A percentile compares a stretch with the other conserved stretches of the same genome.
Evolutionary conservation across 2,329 filamentous ascomycete genomes (phyloP).

Genomic region (Ceratocystiopsis minuta): DNA sequence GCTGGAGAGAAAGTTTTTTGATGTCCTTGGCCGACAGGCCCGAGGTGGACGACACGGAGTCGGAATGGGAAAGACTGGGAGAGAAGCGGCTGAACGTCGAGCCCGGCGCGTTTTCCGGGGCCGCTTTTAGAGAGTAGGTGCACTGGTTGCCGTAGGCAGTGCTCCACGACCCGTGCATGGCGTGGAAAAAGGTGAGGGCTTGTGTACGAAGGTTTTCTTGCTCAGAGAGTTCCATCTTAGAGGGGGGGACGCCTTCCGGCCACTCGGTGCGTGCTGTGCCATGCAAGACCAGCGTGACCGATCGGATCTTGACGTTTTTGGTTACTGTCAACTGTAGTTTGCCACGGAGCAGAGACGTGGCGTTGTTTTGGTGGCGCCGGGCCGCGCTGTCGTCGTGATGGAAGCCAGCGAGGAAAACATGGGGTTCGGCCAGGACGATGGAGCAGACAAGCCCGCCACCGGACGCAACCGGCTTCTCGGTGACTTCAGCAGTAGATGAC

Average conservation of each 20-base stretch:
- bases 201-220: constrained; percentile 76
- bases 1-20: constrained; percentile 58
- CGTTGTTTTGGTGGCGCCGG: constrained; percentile 36
- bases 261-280: constrained; percentile 82
- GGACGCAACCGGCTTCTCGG: constrained; percentile 56
- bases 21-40: constrained; percentile 26
- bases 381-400: constrained; percentile 41
- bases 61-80: constrained; percentile 6
- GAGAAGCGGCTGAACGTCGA: constrained; percentile 1
- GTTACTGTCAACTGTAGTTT: constrained; percentile 65
- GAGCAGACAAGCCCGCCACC: constrained; percentile 59
- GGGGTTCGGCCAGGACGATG: constrained; percentile 62
- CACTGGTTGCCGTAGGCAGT: constrained; percentile 46
- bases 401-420: constrained; percentile 62
- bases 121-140: constrained; percentile 29
- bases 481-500: constrained; percentile 32
- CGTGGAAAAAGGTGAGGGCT: constrained; percentile 84
- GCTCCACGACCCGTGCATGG: constrained; percentile 42
- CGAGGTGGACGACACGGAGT: constrained; percentile 16
- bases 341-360: constrained; percentile 68
- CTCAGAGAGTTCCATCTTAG: constrained; percentile 68
- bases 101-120: constrained; percentile 15
- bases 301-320: constrained; percentile 86
- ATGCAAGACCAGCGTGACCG: constrained; percentile 68
- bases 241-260: constrained; percentile 87